Evolutionary conservation across 2,329 filamentous ascomycete species (phyloP), one percentile per base, ranked within the genome.

Genomic region (Arthrocladium fulminans): DNA sequence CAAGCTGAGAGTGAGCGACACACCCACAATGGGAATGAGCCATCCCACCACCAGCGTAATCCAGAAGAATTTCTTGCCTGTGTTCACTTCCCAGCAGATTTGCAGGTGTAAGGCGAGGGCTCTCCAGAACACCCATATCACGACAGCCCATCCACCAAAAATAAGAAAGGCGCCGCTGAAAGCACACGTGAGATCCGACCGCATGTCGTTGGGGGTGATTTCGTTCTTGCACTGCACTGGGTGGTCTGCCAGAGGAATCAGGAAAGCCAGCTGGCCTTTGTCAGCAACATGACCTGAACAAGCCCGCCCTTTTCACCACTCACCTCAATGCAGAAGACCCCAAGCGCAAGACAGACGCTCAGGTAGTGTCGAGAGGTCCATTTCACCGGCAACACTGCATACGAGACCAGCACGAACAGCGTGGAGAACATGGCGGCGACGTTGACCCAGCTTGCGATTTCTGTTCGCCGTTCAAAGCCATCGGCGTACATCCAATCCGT

Each of bases 161-260:
- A 97, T 76, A 44, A 98, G 71, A 55, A 96, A 83, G 1, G 88
- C 77, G 8, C 92, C 92, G 0, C 89, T 95, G 51, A 88, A 84
- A 3, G 88, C 92, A 63, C 92, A 98, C 3, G 87, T 80, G 22
- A 81, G 70, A 61, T 79, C 86, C 1, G 83, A 85, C 56, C 81
- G 76, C 89, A 97, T 96, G 63, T 89, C 86, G 61, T 97, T 82
- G 0, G 92, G 92, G 0, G 92, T 98, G 61, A 98, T 97, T 39
- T 76, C 73, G 63, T 98, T 86, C 63, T 81, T 85, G 65, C 92
- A 98, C 70, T 94, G 81, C 0, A 87, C 71, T 1, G 89, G 88
- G 51, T 81, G 76, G 22, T 81, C 80, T 10, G 80, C 88, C 19
- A 96, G 76, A 0, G 92, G 90, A 34, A 98, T 80, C 38, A 96